A percentile compares a stretch with the other conserved stretches of the same genome.
Conservation (phyloP, 176 grass and related monocot genomes). For the Avena sativa region DNA sequence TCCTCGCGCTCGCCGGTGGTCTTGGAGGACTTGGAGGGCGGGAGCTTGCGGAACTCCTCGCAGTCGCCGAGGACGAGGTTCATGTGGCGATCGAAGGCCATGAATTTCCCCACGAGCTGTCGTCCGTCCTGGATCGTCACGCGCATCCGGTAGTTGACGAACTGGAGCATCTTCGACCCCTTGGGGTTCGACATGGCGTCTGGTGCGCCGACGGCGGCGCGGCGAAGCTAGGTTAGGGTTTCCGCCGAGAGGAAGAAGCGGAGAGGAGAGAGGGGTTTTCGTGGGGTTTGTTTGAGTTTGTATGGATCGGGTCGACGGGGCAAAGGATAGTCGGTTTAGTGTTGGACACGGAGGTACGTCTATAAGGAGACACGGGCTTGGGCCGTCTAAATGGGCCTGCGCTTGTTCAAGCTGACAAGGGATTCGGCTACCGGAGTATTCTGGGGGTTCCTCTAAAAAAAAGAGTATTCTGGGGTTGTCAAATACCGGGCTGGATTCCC, state of each 20-base stretch:
- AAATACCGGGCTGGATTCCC: too few relatives aligned
- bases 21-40: slow-evolving; percentile 83
- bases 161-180: slow-evolving; percentile 99
- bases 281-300: slow-evolving; percentile 52
- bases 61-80: slow-evolving; percentile 98
- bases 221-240: slow-evolving; percentile 55
- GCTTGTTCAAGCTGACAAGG: neutral
- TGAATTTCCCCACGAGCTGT: slow-evolving; percentile 97
- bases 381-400: neutral
- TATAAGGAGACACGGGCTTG: neutral
- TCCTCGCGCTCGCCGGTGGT: slow-evolving; percentile 82
- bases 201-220: neutral
- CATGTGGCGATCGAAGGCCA: slow-evolving; percentile 99
- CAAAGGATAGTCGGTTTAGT: too few relatives aligned
- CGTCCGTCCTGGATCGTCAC: slow-evolving; percentile 98
- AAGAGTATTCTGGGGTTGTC: too few relatives aligned
- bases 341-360: neutral
- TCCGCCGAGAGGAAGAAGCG: slow-evolving; percentile 9
- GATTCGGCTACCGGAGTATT: too few relatives aligned
- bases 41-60: slow-evolving; percentile 98
- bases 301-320: neutral
- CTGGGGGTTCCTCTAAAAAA: too few relatives aligned
- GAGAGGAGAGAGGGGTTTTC: slow-evolving; percentile 40
- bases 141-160: slow-evolving; percentile 97
- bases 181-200: slow-evolving; percentile 91